Evolutionary conservation across 495 filamentous ascomycete species (phyloP), one percentile per base, ranked within the genome.

Genomic region (Neurospora pannonica): DNA sequence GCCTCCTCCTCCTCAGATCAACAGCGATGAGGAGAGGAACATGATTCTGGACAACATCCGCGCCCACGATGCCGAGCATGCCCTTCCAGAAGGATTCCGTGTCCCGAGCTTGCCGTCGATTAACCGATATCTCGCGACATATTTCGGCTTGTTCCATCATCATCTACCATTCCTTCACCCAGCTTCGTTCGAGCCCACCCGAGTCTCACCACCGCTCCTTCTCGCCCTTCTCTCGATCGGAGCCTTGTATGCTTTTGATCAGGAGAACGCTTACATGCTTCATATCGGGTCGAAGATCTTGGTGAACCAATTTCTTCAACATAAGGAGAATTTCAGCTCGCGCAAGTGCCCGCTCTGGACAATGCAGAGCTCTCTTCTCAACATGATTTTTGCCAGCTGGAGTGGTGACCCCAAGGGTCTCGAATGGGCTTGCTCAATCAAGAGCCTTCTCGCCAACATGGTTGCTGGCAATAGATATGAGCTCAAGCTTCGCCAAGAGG

Each of bases 301-400:
- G 38, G 94, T 97, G 78, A 97, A 94, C 83, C 94, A 98, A 81
- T 98, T 98, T 82, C 82, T 99, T 76, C 95, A 97, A 83, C 95
- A 97, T 84, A 97, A 97, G 84, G 95, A 97, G 80, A 97, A 97
- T 83, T 98, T 98, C 83, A 97, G 94, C 87, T 98, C 96, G n/a
- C 89, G 94, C 72, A 98, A 97, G 81, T 99, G 96, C 79, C 96
- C 96, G 8, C 84, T 99, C 38, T 98, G 95, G 94, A 93, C 94
- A 43, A 98, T 98, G 92, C 96, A 98, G 81, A 93, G 93, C 81
- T 94, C 94, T 17, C 86, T 99, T 71, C 86, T 99, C 69, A 99
- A 99, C 86, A 98, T 98, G 96, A 92, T 97, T 77, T 98, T 99
- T 82, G 96, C 97, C 43, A 98, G 95, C 87, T 99, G 96, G 96